A percentile compares a stretch with the other conserved stretches of the same genome.
phyloP scores from a whole-genome alignment of 2,329 filamentous ascomycete genomes.

The Didymella pinodella region DNA sequence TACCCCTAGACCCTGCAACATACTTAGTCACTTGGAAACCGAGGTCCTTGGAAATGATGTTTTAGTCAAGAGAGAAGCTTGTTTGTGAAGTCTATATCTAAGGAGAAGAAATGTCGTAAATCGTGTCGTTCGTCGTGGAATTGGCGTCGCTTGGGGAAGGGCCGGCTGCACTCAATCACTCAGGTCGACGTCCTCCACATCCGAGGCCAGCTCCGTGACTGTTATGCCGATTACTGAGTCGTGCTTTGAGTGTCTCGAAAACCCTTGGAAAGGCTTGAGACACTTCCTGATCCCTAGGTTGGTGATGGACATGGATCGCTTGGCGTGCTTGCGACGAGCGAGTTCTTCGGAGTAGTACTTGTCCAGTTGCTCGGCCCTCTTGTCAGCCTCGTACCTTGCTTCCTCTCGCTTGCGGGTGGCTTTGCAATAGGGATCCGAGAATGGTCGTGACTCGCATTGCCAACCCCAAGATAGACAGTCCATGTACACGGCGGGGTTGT shows the following conservation, averaged over 20 bases:
- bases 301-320: slow-evolving; percentile 11
- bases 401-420: slow-evolving; percentile 24
- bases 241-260: slow-evolving; percentile 18
- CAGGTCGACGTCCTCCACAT: slow-evolving; percentile 16
- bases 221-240: slow-evolving; percentile 20
- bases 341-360: slow-evolving; percentile 19
- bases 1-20: not conserved
- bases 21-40: not conserved
- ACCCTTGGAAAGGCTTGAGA: slow-evolving; percentile 17
- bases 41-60: not conserved
- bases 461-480: slow-evolving; percentile 28
- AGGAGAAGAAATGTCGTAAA: slow-evolving; percentile 6
- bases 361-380: slow-evolving; percentile 27
- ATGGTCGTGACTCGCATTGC: slow-evolving; percentile 29
- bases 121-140: slow-evolving; percentile 5
- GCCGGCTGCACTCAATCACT: slow-evolving; percentile 7
- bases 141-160: not conserved
- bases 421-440: slow-evolving; percentile 27
- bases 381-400: slow-evolving; percentile 21
- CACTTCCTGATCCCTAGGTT: slow-evolving; percentile 12
- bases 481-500: slow-evolving; percentile 33
- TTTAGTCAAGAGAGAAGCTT: not conserved
- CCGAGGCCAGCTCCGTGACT: slow-evolving; percentile 14
- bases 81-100: slow-evolving; percentile 9
- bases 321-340: slow-evolving; percentile 13